Base-by-base conservation (phyloP, 768 basidiomycete genomes). In the Mycena leptocephala region DNA sequence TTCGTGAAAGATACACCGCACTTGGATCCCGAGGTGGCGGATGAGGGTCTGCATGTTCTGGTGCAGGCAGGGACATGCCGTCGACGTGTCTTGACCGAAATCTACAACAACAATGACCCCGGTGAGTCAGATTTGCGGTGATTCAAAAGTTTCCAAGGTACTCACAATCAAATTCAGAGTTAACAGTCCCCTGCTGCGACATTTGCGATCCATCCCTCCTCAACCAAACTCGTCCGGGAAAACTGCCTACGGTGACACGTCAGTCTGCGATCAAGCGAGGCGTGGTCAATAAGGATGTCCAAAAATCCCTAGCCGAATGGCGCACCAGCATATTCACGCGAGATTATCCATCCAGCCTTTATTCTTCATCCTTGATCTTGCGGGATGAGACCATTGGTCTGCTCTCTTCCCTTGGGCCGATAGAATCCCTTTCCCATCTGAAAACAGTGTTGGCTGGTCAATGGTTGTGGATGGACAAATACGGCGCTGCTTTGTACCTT, bases 391-490 rank as follows among this genome's bases (percentile, higher is more conserved):
- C 69, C 1, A n/a, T 81, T 13, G 76, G 77, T 2, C 48, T 56
- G n/a, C 58, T 82, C 7, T 39, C 80, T 3, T 80, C 80, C 3
- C 72, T 80, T 1, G 80, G 81, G 7, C 79, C 80, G 0, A 76
- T 81, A 20, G 37, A 68, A 0, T 14, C 30, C 3, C 32, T 61
- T 7, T 33, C 28, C 0, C 33, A 64, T 9, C 58, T 80, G 56
- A 43, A 79, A 37, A 20, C 37, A 32, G 59, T 77, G 7, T 24
- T 80, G 0, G 75, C 75, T 3, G 68, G 66, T 10, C 71, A 80
- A 24, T 82, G 81, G 81, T 53, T 59, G 62, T 82, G 81, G 81
- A 63, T 70, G 30, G 67, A 51, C 1, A n/a, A 56, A 24, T 82
- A 82, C 70, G 78, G 79, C 0, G 10, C 24, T 2, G 32, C 20